phyloP scores from a whole-genome alignment of 1,284 basidiomycete species.

The Trichosporon coremiiforme region DNA sequence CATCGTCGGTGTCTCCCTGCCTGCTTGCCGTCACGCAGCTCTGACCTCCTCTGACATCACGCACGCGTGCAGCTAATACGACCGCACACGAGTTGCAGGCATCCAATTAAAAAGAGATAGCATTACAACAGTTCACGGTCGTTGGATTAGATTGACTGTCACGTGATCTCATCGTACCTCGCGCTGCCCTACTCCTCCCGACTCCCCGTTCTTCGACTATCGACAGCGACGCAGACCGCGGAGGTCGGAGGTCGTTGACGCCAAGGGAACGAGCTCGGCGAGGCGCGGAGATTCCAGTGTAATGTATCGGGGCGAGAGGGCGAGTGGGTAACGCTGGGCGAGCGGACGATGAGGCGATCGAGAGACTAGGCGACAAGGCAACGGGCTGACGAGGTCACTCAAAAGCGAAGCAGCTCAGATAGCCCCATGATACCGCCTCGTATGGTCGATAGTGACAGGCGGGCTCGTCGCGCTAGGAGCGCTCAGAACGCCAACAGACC shows the following conservation, averaged over 20 bases:
- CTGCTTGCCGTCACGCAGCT: too few relatives aligned
- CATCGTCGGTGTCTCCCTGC: too few relatives aligned
- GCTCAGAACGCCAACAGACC: not conserved
- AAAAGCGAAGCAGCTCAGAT: not conserved
- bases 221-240: not conserved
- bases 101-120: not conserved
- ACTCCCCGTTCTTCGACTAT: not conserved
- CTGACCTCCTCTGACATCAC: too few relatives aligned
- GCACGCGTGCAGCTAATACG: too few relatives aligned
- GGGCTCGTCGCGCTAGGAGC: not conserved
- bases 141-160: not conserved
- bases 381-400: too few relatives aligned
- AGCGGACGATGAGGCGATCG: not conserved
- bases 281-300: not conserved
- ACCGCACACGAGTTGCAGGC: not conserved
- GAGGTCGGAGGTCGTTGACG: not conserved
- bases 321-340: not conserved
- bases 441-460: not conserved
- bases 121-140: not conserved
- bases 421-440: not conserved
- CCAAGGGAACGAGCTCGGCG: not conserved
- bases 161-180: not conserved
- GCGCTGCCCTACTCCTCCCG: not conserved
- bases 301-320: not conserved
- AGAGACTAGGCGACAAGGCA: too few relatives aligned